These are phyloP conservation scores for Waltergamsia citrina DNA, from an alignment of 2,329 filamentous ascomycete genomes.

Conservation along the genomic window DNA sequence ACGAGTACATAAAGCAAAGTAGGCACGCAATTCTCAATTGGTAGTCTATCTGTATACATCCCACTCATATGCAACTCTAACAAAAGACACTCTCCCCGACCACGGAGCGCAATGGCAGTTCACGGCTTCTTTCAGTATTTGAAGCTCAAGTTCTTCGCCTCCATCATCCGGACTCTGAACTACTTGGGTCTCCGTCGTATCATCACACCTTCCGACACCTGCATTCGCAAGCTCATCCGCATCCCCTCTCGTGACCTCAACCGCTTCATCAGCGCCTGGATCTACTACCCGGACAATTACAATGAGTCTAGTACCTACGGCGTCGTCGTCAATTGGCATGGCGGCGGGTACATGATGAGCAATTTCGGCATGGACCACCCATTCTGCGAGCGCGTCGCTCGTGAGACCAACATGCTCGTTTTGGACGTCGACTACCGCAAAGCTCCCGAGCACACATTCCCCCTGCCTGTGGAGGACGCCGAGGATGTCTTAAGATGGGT, in stretches of 20 bases:
- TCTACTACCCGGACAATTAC: not conserved
- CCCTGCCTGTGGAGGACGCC: constrained; percentile 17
- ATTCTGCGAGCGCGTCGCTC: constrained; percentile 23
- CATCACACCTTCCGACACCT: too few species aligned
- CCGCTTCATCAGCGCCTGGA: not conserved
- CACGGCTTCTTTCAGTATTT: too few species aligned
- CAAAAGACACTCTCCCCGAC: too few species aligned
- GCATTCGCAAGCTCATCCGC: constrained; percentile 2
- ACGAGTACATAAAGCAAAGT: too few species aligned
- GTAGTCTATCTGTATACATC: too few species aligned
- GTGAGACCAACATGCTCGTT: constrained; percentile 13
- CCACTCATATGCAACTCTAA: too few species aligned
- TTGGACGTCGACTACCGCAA: constrained; percentile 27
- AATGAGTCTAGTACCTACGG: constrained; percentile 5
- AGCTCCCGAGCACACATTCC: constrained; percentile 29
- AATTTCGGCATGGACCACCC: constrained; percentile 26
- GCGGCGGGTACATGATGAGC: constrained; percentile 21
- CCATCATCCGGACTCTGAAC: too few species aligned
- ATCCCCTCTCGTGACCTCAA: not conserved
- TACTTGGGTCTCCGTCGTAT: too few species aligned
- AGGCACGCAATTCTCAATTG: too few species aligned
- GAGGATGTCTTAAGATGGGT: constrained; percentile 25
- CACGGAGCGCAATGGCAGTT: too few species aligned
- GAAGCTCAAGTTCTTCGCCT: too few species aligned
- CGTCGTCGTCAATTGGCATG: constrained; percentile 25